phyloP scores from a whole-genome alignment of 108 stramenopile species.

The Skeletonema costatum region DNA sequence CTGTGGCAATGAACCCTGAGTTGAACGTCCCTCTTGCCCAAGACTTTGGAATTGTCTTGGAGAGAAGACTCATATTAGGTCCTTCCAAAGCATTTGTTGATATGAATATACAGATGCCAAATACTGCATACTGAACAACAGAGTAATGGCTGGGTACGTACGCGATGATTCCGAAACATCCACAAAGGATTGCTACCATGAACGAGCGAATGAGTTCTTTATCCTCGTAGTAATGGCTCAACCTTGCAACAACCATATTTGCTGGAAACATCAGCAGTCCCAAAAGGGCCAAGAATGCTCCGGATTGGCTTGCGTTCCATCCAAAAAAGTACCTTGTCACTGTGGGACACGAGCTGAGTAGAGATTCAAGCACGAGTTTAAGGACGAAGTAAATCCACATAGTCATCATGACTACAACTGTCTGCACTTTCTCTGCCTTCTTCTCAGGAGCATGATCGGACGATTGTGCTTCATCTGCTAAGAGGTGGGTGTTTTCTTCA shows the following conservation, averaged over 20 bases:
- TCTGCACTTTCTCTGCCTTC: not conserved
- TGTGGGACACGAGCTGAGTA: constrained; percentile 54
- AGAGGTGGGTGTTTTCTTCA: not conserved
- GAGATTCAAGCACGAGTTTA: constrained; percentile 61
- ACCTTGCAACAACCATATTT: constrained; percentile 54
- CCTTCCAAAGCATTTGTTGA: constrained; percentile 60
- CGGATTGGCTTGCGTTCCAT: constrained; percentile 50
- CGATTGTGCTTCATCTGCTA: not conserved
- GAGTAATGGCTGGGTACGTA: constrained; percentile 15
- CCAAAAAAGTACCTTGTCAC: constrained; percentile 60
- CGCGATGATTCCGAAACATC: constrained; percentile 45
- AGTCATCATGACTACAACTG: constrained; percentile 60
- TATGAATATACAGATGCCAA: constrained; percentile 51
- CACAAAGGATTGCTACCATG: constrained; percentile 49
- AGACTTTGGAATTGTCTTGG: constrained; percentile 68
- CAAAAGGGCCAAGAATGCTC: constrained; percentile 56
- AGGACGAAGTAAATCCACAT: constrained; percentile 70
- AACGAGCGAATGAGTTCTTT: constrained; percentile 56
- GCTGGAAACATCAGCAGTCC: constrained; percentile 69
- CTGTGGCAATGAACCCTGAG: constrained; percentile 86
- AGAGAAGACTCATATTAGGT: constrained; percentile 76
- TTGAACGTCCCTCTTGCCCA: constrained; percentile 88
- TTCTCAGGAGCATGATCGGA: not conserved
- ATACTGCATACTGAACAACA: constrained; percentile 47
- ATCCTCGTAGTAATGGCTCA: constrained; percentile 56